phyloP scores from a whole-genome alignment of 108 stramenopile genomes.

The Skeletonema tropicum region DNA sequence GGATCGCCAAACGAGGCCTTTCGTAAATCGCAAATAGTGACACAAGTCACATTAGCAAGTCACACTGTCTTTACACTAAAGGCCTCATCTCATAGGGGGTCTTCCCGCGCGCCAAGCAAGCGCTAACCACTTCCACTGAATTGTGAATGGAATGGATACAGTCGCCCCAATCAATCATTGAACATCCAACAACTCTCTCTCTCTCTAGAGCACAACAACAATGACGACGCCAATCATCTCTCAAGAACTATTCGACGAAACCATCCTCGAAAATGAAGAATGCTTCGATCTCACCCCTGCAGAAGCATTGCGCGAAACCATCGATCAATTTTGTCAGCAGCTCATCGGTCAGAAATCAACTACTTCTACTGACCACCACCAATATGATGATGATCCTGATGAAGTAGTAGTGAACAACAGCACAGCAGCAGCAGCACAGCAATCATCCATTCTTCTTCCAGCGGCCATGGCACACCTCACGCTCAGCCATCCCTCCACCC shows the following conservation, averaged over 20 bases:
- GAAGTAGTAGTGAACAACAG: conserved; percentile 10
- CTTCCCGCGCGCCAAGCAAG: too few relatives aligned
- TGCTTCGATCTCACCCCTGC: conserved; percentile 66
- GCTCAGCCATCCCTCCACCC: conserved; percentile 61
- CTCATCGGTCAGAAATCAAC: conserved; percentile 7
- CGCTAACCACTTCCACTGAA: too few relatives aligned
- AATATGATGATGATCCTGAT: conserved; percentile 6
- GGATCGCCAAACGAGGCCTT: too few relatives aligned
- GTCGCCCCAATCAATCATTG: too few relatives aligned
- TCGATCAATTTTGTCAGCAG: conserved; percentile 56
- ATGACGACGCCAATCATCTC: conserved; percentile 26
- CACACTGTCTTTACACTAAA: too few relatives aligned
- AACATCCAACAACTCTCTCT: too few relatives aligned
- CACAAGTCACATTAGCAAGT: too few relatives aligned
- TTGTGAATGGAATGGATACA: too few relatives aligned
- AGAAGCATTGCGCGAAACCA: conserved; percentile 76
- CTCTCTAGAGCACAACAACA: too few relatives aligned
- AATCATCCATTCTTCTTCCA: not conserved
- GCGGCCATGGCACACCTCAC: conserved; percentile 49
- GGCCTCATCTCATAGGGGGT: too few relatives aligned
- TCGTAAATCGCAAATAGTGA: too few relatives aligned
- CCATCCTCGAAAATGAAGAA: conserved; percentile 78
- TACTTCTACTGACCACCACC: too few relatives aligned
- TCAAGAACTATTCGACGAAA: conserved; percentile 82
- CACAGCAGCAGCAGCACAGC: not conserved